Base-by-base conservation (phyloP, 2,329 filamentous ascomycete genomes). In the Penicillium sp. region DNA sequence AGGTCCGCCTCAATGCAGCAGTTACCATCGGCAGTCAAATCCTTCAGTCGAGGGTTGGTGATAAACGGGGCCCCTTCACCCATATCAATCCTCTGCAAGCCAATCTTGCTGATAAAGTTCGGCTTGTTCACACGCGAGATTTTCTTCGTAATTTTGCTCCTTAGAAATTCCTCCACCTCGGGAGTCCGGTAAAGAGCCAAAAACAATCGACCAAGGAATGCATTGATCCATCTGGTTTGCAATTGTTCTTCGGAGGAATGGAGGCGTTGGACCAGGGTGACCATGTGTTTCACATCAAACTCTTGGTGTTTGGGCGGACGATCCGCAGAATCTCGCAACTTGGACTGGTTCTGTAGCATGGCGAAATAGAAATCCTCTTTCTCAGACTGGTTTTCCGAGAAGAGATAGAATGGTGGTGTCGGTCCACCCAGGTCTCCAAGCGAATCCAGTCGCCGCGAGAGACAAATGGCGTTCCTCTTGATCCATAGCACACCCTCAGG, bases 351-450 rank as follows among this genome's bases (percentile, higher is more conserved):
- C 65, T 87, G 86, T 37, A 99, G 79, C 64, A 99, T 80, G 12
- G 93, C 89, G 74, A 96, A 93, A 73, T 99, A 99, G 75, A 99
- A 97, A 71, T 99, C 94, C 73, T 99, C 94, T 73, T 99, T 99
- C 45, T 94, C 91, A 0, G 92, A 96, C 71, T 90, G 90, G 67
- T 95, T 96, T 63, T 97, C 92, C 0, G 90, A 95, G 73, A 97
- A 99, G 4, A 99, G 80, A 69, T 87, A 97, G 75, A 97, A 97
- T 0, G 94, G 92, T 63, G 90, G 92, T 6, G 90, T 87, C 2
- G 82, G 69, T 31, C 83, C 81, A 2, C 81, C 76, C 26, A 81
- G 65, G 31, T 87, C 84, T 25, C 77, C 76, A 25, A 78, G 78
- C 26, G 73, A 73, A 29, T 82, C 79, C 31, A 75, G 71, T 66